Base-by-base conservation (phyloP, 108 stramenopile genomes). In the Cyclotella sp. region DNA sequence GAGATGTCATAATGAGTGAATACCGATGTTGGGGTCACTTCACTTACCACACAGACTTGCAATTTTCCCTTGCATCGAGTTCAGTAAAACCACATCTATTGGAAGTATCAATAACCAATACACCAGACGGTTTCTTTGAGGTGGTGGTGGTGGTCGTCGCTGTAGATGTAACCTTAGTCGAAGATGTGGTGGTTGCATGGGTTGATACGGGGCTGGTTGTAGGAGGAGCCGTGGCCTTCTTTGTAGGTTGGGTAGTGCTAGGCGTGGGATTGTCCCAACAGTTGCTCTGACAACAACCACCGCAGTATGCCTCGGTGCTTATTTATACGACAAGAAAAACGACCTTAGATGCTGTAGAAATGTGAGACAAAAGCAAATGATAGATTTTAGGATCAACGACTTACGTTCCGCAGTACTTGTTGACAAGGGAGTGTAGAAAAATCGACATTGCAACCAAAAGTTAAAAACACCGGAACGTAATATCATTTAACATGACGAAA, bases 21-120 rank as follows among this genome's bases (percentile, higher is more conserved):
- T 7, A 19, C 49, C 3, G 49, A 51, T 19, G 49, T 19, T 19
- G 8, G 19, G 16, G 49, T n/a, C n/a, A 51, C 49, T 51, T 16
- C n/a, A 51, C 49, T 51, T 19, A 62, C 24, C 73, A 80, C 18
- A 49, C 26, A 34, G 66, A 29, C 27, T 63, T 67, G 47, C 79
- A 80, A 57, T 65, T 54, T 28, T 72, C 70, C 19, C 79, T 45
- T 6, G 79, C 79, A 22, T 80, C 79, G 8, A 80, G 40, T 55
- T 80, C 73, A 21, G 73, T 73, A 19, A 42, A 57, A 12, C 79
- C 79, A 49, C 79, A 80, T 43, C 79, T 73, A n/a, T 43, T 42
- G 11, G 60, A 39, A 28, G 43, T 65, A 66, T 73, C 40, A 14
- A 73, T 15, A 47, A 79, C 52, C 30, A 79, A 51, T 10, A 57